phyloP scores from a whole-genome alignment of 108 stramenopile genomes.

The Skeletonema potamos region DNA sequence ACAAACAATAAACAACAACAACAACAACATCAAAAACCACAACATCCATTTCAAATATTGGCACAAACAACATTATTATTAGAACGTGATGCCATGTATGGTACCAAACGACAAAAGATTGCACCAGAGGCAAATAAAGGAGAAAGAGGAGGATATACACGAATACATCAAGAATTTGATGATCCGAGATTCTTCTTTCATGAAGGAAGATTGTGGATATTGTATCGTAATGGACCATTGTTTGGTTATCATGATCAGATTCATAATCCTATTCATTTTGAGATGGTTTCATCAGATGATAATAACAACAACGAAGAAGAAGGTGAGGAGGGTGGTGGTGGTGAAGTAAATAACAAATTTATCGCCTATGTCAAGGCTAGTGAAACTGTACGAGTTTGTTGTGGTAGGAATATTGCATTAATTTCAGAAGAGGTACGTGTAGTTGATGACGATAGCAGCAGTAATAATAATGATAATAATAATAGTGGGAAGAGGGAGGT shows the following conservation, averaged over 20 bases:
- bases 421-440: constrained; percentile 39
- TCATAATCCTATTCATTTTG: constrained; percentile 73
- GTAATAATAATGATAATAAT: not conserved
- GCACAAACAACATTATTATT: constrained; percentile 63
- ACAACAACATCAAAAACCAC: not conserved
- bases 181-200: constrained; percentile 85
- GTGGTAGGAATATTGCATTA: constrained; percentile 87
- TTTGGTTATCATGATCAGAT: constrained; percentile 90
- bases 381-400: constrained; percentile 75
- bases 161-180: constrained; percentile 58
- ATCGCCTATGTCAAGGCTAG: constrained; percentile 63
- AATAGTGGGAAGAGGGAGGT: not conserved
- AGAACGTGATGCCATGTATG: constrained; percentile 69
- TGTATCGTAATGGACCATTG: constrained; percentile 75
- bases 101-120: constrained; percentile 28
- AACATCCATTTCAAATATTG: constrained; percentile 48
- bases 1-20: not conserved
- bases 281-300: not conserved
- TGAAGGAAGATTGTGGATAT: constrained; percentile 59
- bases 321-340: not conserved
- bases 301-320: not conserved
- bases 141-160: constrained; percentile 1
- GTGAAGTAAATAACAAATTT: constrained; percentile 17
- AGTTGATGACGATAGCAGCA: not conserved
- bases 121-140: constrained; percentile 1